Base-by-base conservation (phyloP, 2,329 filamentous ascomycete genomes). In the Cladobotryum protrusum region DNA sequence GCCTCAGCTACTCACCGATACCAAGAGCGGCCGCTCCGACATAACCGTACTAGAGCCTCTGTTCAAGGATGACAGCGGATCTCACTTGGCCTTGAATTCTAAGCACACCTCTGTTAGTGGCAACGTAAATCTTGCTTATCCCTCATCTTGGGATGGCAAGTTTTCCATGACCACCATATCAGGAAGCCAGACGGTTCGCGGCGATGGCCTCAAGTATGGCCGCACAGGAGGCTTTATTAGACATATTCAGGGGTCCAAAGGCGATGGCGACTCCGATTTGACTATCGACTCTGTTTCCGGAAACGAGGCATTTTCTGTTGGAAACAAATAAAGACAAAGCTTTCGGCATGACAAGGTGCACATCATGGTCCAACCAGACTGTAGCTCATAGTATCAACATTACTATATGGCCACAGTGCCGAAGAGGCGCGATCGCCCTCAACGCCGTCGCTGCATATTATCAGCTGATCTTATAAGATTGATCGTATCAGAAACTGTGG, bases 131-230 rank as follows among this genome's bases (percentile, higher is more conserved):
- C 62, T 80, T 18, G 53, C 45, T 14, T 79, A 78, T 55, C 77
- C 78, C 0, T 58, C 57, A 18, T 63, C 69, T 2, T 81, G 78
- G 78, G 71, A 73, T 54, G 78, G 78, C 13, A 54, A 56, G 17
- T 61, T 79, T 33, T 53, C 53, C 9, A 68, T 72, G 12, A 49
- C 66, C 51, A 67, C 69, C 15, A 61, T 73, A 14, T 69, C 69
- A 19, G 76, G 76, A 2, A 54, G 49, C 9, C 61, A 78, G 29
- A 47, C 52, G 2, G 62, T 73, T 7, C 53, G 46, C 17, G 78
- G 78, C 13, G 64, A 71, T 37, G 75, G 67, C 14, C 66, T 81
- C 12, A 54, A 63, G 46, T 56, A 76, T 3, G 61, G 59, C 3
- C 53, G 63, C 2, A 66, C 64, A 59, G 63, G 64, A 3, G 63